Evolutionary conservation across 306 rosid species (phyloP).

Genomic region (Cicer cuneatum): DNA sequence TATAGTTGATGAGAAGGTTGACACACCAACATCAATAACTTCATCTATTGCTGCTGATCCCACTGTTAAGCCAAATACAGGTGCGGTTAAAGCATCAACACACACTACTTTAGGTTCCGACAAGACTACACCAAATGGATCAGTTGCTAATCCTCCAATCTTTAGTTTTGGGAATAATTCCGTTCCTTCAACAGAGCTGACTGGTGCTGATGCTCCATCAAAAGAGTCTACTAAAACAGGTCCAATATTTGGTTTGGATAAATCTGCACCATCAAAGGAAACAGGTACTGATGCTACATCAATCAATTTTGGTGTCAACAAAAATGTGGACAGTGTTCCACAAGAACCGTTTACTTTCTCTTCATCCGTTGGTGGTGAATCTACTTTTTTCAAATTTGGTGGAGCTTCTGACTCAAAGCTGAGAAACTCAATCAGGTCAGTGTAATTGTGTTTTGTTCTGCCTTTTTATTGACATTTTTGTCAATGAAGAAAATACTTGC

Average conservation of each 20-base stretch:
- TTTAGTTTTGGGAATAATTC: slow-evolving; percentile 44
- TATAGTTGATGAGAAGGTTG: slow-evolving; percentile 47
- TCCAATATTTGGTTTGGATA: slow-evolving; percentile 46
- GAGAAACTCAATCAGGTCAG: slow-evolving; percentile 61
- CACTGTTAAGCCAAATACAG: slow-evolving; percentile 40
- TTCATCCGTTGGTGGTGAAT: slow-evolving; percentile 48
- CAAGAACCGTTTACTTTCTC: slow-evolving; percentile 47
- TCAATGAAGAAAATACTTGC: neutral
- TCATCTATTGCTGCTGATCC: slow-evolving; percentile 45
- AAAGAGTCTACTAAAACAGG: slow-evolving; percentile 37
- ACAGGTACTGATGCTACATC: slow-evolving; percentile 44
- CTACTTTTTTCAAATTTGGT: slow-evolving; percentile 44
- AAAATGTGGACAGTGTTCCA: slow-evolving; percentile 46
- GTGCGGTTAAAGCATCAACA: slow-evolving; percentile 14
- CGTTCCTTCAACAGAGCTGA: slow-evolving; percentile 40
- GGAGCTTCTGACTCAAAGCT: slow-evolving; percentile 50
- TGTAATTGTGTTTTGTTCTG: slow-evolving; percentile 15
- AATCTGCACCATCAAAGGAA: slow-evolving; percentile 47
- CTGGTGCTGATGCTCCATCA: slow-evolving; percentile 34
- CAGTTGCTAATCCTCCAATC: slow-evolving; percentile 36
- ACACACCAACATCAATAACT: slow-evolving; percentile 36
- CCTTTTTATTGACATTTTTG: slow-evolving; percentile 6
- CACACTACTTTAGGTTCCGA: slow-evolving; percentile 50
- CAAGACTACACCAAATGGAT: slow-evolving; percentile 45
- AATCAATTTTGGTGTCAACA: slow-evolving; percentile 47